Base-by-base conservation (phyloP, 2,329 filamentous ascomycete species). In the Eutypa lata region DNA sequence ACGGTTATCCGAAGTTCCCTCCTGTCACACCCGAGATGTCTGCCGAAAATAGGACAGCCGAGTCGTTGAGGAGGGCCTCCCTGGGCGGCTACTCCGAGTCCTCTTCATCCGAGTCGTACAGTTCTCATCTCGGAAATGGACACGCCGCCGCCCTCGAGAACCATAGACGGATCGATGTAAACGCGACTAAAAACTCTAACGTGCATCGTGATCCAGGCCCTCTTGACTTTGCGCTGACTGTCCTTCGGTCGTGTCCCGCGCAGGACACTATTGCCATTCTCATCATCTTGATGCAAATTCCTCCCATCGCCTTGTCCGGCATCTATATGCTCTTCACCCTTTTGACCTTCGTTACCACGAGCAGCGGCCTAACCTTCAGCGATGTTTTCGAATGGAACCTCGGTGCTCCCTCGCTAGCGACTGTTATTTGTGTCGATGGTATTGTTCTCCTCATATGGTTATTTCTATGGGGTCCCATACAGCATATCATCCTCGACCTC, bases 211-310 rank as follows among this genome's bases (percentile, higher is more conserved):
- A 88, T 67, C 78, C 85, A 51, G 88, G 88, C 54, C 84, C 89
- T 47, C 74, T 96, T 61, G 86, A 89, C 63, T 79, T 95, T 59
- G 88, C 89, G 58, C 83, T 90, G 61, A 96, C 91, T 51, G 93
- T 97, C 64, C 83, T 97, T 69, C 86, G 86, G 65, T 91, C 91
- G 49, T 93, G 92, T 65, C 93, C 93, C 50, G 85, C 96, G 67
- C 89, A 91, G 75, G 93, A 97, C 75, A 96, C 93, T 56, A 90
- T 97, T 73, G 91, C 93, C 68, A 96, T 97, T 66, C 85, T 97
- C 70, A 96, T 97, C 73, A 89, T 97, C 64, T 83, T 97, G 61
- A 89, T 97, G 73, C 92, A 96, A 69, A 84, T 97, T 10, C 92
- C 93, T 28, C 90, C 92, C 21, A 87, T 93, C 65, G 86, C 93